Evolutionary conservation across 352 stramenopile species (phyloP).

Genomic region (Phytophthora kernoviae): DNA sequence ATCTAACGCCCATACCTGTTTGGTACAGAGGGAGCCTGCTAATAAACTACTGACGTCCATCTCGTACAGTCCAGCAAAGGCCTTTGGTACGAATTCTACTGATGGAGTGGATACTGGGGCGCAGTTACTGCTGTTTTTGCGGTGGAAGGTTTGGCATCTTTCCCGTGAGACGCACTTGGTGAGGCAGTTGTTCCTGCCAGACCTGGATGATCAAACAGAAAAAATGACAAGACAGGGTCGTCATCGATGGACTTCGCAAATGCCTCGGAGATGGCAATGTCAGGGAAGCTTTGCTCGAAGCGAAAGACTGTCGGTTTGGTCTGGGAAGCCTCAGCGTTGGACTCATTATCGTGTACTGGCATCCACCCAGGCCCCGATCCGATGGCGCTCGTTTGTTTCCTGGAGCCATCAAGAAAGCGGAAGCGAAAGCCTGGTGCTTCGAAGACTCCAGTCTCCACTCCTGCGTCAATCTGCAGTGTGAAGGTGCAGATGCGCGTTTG

Average conservation of each 20-base stretch:
- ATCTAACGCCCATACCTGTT: constrained; percentile 46
- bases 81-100: constrained; percentile 23
- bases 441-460: constrained; percentile 44
- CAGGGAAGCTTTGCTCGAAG: constrained; percentile 53
- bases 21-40: constrained; percentile 35
- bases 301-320: constrained; percentile 23
- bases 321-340: not conserved
- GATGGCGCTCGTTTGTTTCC: constrained; percentile 55
- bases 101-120: constrained; percentile 6
- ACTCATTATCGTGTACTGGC: constrained; percentile 13
- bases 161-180: constrained; percentile 9
- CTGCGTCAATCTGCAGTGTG: constrained; percentile 63
- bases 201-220: constrained; percentile 57
- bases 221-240: constrained; percentile 68
- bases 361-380: constrained; percentile 38
- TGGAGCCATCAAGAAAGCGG: constrained; percentile 67
- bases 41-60: constrained; percentile 67
- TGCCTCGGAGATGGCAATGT: constrained; percentile 53
- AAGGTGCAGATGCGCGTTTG: constrained; percentile 57
- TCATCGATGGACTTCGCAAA: constrained; percentile 53
- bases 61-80: constrained; percentile 61
- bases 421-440: constrained; percentile 68
- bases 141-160: constrained; percentile 41
- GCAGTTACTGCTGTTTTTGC: constrained; percentile 10
- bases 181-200: constrained; percentile 21